Evolutionary conservation across 371 early-diverging fungal genomes (phyloP).

Genomic region (Lichtheimia ornata): DNA sequence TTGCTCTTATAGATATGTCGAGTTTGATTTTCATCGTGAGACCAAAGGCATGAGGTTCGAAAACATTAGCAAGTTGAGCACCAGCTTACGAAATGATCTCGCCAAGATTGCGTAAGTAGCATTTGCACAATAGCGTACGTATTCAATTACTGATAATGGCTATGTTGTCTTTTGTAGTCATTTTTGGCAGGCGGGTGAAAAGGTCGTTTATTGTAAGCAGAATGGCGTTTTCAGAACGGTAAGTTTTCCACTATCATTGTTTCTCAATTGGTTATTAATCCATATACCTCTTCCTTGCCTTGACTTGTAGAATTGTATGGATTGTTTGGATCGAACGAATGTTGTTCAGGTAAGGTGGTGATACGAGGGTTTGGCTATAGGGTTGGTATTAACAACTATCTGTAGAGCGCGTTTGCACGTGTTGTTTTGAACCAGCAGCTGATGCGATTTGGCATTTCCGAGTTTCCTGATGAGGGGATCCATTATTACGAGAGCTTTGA

Average conservation of each 20-base stretch:
- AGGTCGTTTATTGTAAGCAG: slow-evolving; percentile 37
- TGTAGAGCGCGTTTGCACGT: slow-evolving; percentile 82
- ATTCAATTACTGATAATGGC: background rate
- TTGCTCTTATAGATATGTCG: slow-evolving; percentile 63
- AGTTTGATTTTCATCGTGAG: slow-evolving; percentile 93
- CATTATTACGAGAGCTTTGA: slow-evolving; percentile 64
- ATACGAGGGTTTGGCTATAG: no score
- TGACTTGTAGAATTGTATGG: slow-evolving; percentile 91
- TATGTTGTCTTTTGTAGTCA: slow-evolving; percentile 23
- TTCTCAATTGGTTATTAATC: no score
- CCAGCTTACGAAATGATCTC: slow-evolving; percentile 44
- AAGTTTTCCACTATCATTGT: background rate
- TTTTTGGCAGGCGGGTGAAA: slow-evolving; percentile 39
- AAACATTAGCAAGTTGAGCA: slow-evolving; percentile 48
- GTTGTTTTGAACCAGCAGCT: slow-evolving; percentile 68
- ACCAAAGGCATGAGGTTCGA: slow-evolving; percentile 59
- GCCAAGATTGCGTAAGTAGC: slow-evolving; percentile 42
- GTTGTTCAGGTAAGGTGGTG: slow-evolving; percentile 75
- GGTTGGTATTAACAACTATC: background rate
- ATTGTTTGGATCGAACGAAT: slow-evolving; percentile 99
- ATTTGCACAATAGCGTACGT: background rate
- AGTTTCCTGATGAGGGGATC: slow-evolving; percentile 64
- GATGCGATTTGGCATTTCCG: slow-evolving; percentile 64
- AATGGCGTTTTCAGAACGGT: slow-evolving; percentile 53
- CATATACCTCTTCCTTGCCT: background rate